Evolutionary conservation across 768 basidiomycete species (phyloP), one percentile per base, ranked within the genome.

Genomic region (Mycena vitilis): DNA sequence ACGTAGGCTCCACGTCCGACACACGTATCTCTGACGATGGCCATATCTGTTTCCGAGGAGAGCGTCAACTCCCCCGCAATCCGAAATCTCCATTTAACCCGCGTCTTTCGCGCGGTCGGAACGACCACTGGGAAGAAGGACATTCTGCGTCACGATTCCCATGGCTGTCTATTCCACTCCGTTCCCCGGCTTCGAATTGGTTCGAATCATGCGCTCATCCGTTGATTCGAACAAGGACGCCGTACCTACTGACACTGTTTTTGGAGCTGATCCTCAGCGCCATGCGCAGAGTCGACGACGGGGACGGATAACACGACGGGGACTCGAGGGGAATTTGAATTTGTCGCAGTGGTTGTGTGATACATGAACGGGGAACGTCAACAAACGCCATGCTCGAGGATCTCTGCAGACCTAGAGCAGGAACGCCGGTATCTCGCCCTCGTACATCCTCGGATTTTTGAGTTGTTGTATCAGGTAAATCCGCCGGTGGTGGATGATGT

Each of bases 401-500:
- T 63, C 62, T 53, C 55, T 60, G 36, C n/a, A 55, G 45, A 62
- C 62, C 55, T 34, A 45, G 51, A 60, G 49, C 55, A 57, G 37
- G 10, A 56, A 48, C 63, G 25, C 30, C 38, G 37, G 47, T 65
- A 30, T 57, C 55, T 25, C 18, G 18, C 20, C 7, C n/a, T 34
- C 15, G 25, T 66, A 66, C 47, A 54, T 55, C 65, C 65, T 66
- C 65, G 65, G 65, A 60, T 47, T 54, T 42, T 60, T 59, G 18
- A 44, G 4, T 37, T 54, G 23, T 60, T 59, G 18, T 51, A 7
- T 37, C 0, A 38, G 16, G 15, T 42, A 67, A 67, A 40, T 67
- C 66, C 66, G 66, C 66, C 66, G 66, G 65, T 53, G 37, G 49
- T 13, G 48, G 54, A 34, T 67, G 60, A 61, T 62, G 65, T 67